These are phyloP conservation scores for Phytophthora meadii DNA, from an alignment of 352 stramenopile species.

Conservation along the genomic window DNA sequence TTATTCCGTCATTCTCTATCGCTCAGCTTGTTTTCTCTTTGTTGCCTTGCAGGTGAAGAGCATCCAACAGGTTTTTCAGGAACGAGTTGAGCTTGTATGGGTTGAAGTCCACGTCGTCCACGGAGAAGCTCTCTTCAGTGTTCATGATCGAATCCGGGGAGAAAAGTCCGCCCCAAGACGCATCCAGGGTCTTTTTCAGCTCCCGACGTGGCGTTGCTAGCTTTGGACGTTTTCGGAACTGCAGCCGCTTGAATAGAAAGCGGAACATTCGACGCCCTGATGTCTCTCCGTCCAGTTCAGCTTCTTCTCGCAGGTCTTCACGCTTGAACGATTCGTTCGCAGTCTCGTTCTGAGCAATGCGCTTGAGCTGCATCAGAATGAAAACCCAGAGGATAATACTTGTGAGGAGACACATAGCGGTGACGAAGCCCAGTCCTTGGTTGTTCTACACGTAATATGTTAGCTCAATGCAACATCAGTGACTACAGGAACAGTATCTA, in stretches of 20 bases:
- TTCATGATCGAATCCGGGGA: constrained; percentile 76
- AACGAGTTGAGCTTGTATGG: constrained; percentile 76
- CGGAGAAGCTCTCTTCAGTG: constrained; percentile 71
- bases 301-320: constrained; percentile 70
- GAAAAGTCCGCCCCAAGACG: constrained; percentile 81
- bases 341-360: constrained; percentile 76
- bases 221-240: constrained; percentile 37
- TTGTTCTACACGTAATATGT: constrained; percentile 49
- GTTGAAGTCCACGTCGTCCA: constrained; percentile 80
- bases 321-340: constrained; percentile 88
- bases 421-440: constrained; percentile 72
- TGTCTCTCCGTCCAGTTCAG: constrained; percentile 53
- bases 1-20: constrained; percentile 36
- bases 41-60: constrained; percentile 40
- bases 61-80: constrained; percentile 66
- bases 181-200: constrained; percentile 67
- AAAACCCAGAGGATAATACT: constrained; percentile 74
- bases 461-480: background rate
- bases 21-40: constrained; percentile 47
- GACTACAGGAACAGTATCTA: constrained; percentile 21
- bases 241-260: constrained; percentile 56
- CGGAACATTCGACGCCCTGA: constrained; percentile 49
- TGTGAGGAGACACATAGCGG: constrained; percentile 66
- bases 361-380: constrained; percentile 76
- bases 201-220: constrained; percentile 30